phyloP scores from a whole-genome alignment of 2,329 filamentous ascomycete genomes.

The Talaromyces piceae region DNA sequence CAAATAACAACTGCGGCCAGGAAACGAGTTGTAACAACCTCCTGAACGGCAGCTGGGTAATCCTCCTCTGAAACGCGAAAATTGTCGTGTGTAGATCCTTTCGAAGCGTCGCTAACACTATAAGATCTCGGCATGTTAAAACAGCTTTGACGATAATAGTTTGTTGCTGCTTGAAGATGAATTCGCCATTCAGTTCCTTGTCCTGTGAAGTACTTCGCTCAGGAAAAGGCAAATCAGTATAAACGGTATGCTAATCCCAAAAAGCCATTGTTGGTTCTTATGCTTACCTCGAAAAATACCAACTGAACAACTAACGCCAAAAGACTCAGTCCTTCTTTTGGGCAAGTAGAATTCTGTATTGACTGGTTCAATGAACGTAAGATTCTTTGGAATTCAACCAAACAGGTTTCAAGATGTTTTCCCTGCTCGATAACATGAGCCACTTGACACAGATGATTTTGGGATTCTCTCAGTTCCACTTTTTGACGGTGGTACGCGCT shows the following conservation, averaged over 20 bases:
- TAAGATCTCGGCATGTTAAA: background rate
- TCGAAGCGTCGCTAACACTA: background rate
- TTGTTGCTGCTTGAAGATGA: constrained; percentile 3
- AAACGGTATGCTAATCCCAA: background rate
- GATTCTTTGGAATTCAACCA: constrained; percentile 1
- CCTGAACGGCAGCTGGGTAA: background rate
- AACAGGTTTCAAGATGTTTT: constrained; percentile 2
- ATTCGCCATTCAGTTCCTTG: constrained; percentile 4
- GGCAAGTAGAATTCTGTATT: background rate
- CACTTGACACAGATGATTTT: constrained; percentile 1
- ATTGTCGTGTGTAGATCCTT: background rate
- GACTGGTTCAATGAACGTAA: background rate
- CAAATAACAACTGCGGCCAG: background rate
- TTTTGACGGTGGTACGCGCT: constrained; percentile 2
- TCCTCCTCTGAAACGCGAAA: background rate
- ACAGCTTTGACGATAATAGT: background rate
- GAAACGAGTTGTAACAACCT: background rate
- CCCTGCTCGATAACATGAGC: background rate
- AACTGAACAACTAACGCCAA: constrained; percentile 5
- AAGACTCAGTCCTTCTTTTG: background rate
- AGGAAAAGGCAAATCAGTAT: background rate
- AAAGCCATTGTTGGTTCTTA: background rate
- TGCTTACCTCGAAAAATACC: constrained; percentile 1
- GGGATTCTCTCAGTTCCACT: background rate
- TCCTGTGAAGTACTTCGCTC: background rate